phyloP scores from a whole-genome alignment of 2,329 filamentous ascomycete genomes.

The Phyllachora maydis region DNA sequence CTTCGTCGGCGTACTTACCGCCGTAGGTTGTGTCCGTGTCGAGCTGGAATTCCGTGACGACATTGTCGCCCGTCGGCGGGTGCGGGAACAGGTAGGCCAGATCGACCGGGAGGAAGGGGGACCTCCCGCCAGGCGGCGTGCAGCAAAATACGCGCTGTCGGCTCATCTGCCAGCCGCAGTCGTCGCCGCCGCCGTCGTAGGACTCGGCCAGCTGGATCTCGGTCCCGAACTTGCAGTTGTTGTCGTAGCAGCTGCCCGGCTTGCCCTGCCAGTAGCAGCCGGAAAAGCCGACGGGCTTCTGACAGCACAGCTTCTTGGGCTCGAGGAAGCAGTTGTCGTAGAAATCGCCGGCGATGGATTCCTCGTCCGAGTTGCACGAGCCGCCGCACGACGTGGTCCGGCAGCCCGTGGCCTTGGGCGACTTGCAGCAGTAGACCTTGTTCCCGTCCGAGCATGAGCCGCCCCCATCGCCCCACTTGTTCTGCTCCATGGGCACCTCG shows the following conservation, averaged over 20 bases:
- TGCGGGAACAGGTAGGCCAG: slow-evolving; percentile 1
- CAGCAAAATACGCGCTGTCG: slow-evolving; percentile 1
- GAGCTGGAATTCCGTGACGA: slow-evolving; percentile 1
- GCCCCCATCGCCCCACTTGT: neutral
- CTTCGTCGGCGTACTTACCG: neutral
- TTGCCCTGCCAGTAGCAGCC: slow-evolving; percentile 1
- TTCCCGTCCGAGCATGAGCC: neutral
- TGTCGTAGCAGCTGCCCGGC: slow-evolving; percentile 1
- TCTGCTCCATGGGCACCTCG: neutral
- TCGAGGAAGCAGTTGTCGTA: slow-evolving; percentile 1
- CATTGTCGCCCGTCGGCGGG: slow-evolving; percentile 1
- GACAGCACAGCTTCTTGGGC: neutral
- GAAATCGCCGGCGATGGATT: slow-evolving; percentile 1
- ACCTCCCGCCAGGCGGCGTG: neutral
- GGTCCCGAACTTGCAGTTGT: neutral
- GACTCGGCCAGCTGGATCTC: slow-evolving; percentile 1
- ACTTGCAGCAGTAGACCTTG: slow-evolving; percentile 1
- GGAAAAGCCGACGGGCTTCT: neutral
- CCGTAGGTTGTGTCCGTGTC: neutral
- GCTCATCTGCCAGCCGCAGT: neutral
- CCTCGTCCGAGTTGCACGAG: neutral
- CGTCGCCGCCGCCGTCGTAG: neutral
- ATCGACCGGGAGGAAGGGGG: slow-evolving; percentile 1
- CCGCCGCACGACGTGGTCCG: neutral
- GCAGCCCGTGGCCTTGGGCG: neutral